Base-by-base conservation (phyloP, 2,329 filamentous ascomycete species). In the Colletotrichum sp. region DNA sequence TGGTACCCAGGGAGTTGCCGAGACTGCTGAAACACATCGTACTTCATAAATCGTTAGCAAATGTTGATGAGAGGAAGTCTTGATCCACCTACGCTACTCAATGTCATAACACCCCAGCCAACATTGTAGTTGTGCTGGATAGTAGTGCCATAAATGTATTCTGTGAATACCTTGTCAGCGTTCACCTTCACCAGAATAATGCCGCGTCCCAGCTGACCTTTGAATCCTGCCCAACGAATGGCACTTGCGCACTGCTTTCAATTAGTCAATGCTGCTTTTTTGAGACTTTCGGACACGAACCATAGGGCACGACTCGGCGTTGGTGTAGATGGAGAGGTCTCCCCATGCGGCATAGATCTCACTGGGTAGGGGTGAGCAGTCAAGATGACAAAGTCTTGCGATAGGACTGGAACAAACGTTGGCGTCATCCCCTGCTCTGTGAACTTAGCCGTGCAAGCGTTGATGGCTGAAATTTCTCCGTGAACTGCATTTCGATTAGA, bases 241-340 rank as follows among this genome's bases (percentile, higher is more conserved):
- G 88, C 89, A 7, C 87, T 85, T 1, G 89, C 88, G 76, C 89
- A 91, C 66, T 73, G 12, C 3, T n/a, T 11, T 4, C n/a, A n/a
- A n/a, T 71, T 15, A 62, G 69, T 38, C 6, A 9, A 11, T n/a
- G 51, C 11, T 29, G 6, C 12, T 4, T 21, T 21, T 11, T 24
- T 12, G 21, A 43, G n/a, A 27, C 21, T 38, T 2, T 8, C 9
- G 15, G 2, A 5, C 7, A 6, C 15, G 9, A 31, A 72, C 70
- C 86, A 90, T 91, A 5, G 88, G 86, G 78, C 89, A 91, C 63
- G 85, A 87, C 78, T 91, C 89, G 1, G 86, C 89, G 77, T 89
- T 91, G 16, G 89, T 91, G 79, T 91, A 90, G 5, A 90, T 79
- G 5, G 85, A 85, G 8, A 90, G 79, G 15, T 82, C 76, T 8